Base-by-base conservation (phyloP, 2,329 filamentous ascomycete genomes). In the Capronia epimyces region DNA sequence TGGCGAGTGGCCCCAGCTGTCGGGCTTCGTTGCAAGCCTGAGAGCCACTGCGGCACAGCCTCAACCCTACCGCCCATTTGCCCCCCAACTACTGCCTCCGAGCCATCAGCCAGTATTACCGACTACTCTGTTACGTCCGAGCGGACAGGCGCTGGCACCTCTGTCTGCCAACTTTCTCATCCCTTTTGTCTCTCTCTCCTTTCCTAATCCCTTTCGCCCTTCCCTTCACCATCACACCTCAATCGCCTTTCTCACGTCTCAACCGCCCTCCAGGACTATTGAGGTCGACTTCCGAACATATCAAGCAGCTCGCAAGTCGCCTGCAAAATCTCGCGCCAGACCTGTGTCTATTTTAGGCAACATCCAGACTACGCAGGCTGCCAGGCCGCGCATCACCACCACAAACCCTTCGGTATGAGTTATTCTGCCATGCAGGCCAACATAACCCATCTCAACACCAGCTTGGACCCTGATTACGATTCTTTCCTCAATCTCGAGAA, bases 401-500 rank as follows among this genome's bases (percentile, higher is more conserved):
- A 18, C 18, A 20, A 32, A 36, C 10, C 24, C 22, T 21, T 15
- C n/a, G 32, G 24, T 27, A 51, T 49, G 46, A 49, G 37, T 42
- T 46, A 50, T 25, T 29, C 46, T 53, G 20, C 34, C 20, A 46
- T 43, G 16, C 52, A 50, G 31, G 46, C 50, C 29, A 51, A 18
- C 45, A 60, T 62, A 53, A 52, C 58, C 39, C 48, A 60, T 47
- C 53, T 67, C 48, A 68, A 65, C 47, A 59, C 62, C 27, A 62
- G 57, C 43, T 72, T 71, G 55, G 71, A 74, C 46, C 65, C 68
- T 53, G 71, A 74, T 43, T 67, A 73, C 58, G 71, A 74, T 54
- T 66, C 69, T 15, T 74, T 73, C 55, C 66, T 75, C 63, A 71
- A 74, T 58, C 67, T 72, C 53, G 71, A 74, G 55, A 63, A 70